These are phyloP conservation scores for Nannochloropsis gaditana DNA, from an alignment of 108 stramenopile species.

Conservation along the genomic window DNA sequence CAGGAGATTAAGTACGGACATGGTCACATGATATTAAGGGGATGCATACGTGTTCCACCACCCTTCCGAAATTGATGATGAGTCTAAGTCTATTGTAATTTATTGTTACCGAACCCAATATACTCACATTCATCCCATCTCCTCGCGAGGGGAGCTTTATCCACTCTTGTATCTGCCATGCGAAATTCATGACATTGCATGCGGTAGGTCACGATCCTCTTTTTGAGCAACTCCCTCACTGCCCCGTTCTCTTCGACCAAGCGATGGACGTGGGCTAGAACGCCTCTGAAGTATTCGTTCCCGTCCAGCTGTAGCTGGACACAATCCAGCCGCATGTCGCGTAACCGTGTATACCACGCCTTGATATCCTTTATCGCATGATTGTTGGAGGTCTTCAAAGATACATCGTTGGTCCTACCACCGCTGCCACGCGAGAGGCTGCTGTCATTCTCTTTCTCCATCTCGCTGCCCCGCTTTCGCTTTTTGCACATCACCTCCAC, in stretches of 20 bases:
- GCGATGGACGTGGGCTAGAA: neutral
- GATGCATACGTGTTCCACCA: too few relatives aligned
- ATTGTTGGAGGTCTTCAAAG: neutral
- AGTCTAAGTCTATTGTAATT: too few relatives aligned
- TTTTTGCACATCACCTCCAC: neutral
- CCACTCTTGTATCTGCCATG: neutral
- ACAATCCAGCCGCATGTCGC: neutral
- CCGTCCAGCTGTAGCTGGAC: neutral
- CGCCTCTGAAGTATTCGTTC: neutral
- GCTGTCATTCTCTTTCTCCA: neutral
- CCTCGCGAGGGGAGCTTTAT: neutral
- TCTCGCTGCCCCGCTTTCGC: neutral
- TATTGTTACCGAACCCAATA: neutral
- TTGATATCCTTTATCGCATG: neutral
- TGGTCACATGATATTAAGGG: too few relatives aligned
- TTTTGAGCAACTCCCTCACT: neutral
- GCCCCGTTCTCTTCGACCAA: neutral
- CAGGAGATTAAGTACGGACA: too few relatives aligned
- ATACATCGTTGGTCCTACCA: neutral
- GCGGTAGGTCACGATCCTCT: neutral
- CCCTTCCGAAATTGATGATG: too few relatives aligned
- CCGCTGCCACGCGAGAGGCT: neutral
- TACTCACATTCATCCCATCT: slow-evolving; percentile 9
- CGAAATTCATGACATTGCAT: neutral
- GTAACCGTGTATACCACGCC: neutral